phyloP scores from a whole-genome alignment of 805 yeast species.

The Schizosaccharomyces octosporus region DNA sequence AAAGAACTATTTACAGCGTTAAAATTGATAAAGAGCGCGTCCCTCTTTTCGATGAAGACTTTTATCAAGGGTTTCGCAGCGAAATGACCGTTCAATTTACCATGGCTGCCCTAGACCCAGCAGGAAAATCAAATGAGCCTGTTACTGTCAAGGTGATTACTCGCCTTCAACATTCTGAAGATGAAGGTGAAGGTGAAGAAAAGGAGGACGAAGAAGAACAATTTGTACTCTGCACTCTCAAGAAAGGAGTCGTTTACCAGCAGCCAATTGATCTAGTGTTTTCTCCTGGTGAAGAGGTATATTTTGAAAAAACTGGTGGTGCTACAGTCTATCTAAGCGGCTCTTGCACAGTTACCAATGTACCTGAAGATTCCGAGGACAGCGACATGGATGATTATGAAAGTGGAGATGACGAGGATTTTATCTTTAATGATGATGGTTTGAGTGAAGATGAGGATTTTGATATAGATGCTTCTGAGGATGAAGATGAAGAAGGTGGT shows the following conservation, averaged over 20 bases:
- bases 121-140: slow-evolving; percentile 43
- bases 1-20: background rate
- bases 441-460: slow-evolving; percentile 12
- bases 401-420: slow-evolving; percentile 27
- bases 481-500: slow-evolving; percentile 15
- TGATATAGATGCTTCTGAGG: slow-evolving; percentile 3
- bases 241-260: slow-evolving; percentile 48
- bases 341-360: slow-evolving; percentile 23
- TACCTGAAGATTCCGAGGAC: slow-evolving; percentile 29
- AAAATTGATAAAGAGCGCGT: background rate
- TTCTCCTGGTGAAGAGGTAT: slow-evolving; percentile 79
- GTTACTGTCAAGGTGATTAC: slow-evolving; percentile 64
- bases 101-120: slow-evolving; percentile 84
- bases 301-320: slow-evolving; percentile 86
- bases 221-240: slow-evolving; percentile 64
- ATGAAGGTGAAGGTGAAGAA: slow-evolving; percentile 13
- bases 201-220: slow-evolving; percentile 18
- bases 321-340: slow-evolving; percentile 69
- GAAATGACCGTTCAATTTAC: slow-evolving; percentile 37
- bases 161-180: slow-evolving; percentile 7
- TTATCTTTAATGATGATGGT: slow-evolving; percentile 16
- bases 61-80: background rate
- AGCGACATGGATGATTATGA: slow-evolving; percentile 10
- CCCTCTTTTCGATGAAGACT: background rate
- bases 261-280: slow-evolving; percentile 78